Evolutionary conservation across 805 yeast genomes (phyloP), one percentile per base, ranked within the genome.

Genomic region (Lipomyces kockii): DNA sequence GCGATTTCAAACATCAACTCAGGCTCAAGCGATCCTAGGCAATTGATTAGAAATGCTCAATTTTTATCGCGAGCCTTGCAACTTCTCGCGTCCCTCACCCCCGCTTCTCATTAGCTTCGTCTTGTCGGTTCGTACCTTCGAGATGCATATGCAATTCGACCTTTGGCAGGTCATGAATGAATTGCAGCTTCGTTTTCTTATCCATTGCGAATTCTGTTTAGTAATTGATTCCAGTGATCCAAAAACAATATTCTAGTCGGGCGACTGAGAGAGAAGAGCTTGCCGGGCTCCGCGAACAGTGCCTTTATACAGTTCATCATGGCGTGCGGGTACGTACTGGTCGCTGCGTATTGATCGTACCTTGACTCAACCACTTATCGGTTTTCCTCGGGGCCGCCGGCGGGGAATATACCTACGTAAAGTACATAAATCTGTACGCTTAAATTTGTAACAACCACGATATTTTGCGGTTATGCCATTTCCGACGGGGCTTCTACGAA

Each of bases 71-170:
- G 17, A 37, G 12, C 12, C 12, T 37, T 1, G 43, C 43, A 37
- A 9, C 17, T 37, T 37, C 17, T 2, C 17, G 32, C 32, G 5
- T 29, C 32, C 32, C 2, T 29, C 32, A 29, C 6, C 7, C 7
- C 32, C 32, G 32, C 32, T n/a, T 29, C 32, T 4, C 1, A 6
- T 27, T 27, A 27, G 29, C 29, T 27, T 27, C 29, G 29, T 27
- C 32, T 29, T 29, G 17, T 52, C 55, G 11, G 11, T 12, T 25
- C 67, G 35, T 89, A 54, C 96, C 97, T 80, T 90, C 96, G 57
- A 91, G 77, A 78, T 91, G 97, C 68, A 90, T 85, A 76, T 91
- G 97, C 76, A 90, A 94, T 77, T 91, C 97, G 80, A 95, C 90
- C 78, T 91, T 91, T 66, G 97, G 97, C 61, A 91, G 81, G 72